Percentiles rank a stretch among this genome's conserved stretches.
Evolutionary conservation across 2,329 filamentous ascomycete species (phyloP).

Genomic region (Botrytis tulipae): DNA sequence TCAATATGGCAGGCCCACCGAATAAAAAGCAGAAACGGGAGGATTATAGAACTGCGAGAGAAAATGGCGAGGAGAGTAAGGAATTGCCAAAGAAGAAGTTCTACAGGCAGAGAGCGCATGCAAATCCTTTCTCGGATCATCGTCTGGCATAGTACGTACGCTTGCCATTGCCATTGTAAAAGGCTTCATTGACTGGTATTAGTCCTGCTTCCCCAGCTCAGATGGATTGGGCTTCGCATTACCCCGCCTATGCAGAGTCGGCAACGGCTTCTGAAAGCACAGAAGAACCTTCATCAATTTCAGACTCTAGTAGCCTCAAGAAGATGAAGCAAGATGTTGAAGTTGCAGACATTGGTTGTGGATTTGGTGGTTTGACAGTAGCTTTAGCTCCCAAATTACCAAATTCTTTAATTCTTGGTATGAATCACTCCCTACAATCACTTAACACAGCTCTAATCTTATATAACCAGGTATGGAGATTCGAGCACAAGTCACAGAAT

Average conservation of each 20-base stretch:
- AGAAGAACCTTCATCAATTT: constrained; percentile 21
- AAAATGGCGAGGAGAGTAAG: constrained; percentile 45
- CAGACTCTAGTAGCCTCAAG: constrained; percentile 20
- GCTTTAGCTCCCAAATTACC: constrained; percentile 80
- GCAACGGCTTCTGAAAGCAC: constrained; percentile 36
- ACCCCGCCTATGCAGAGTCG: constrained; percentile 65
- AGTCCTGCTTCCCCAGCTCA: constrained; percentile 75
- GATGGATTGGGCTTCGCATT: constrained; percentile 91
- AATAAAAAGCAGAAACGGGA: constrained; percentile 66
- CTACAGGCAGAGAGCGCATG: constrained; percentile 93
- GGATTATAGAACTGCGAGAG: constrained; percentile 58
- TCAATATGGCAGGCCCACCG: constrained; percentile 44
- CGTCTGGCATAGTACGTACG: constrained; percentile 74
- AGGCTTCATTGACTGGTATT: constrained; percentile 25
- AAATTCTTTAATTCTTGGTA: constrained; percentile 78
- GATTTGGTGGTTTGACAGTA: constrained; percentile 87
- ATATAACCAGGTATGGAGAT: constrained; percentile 76
- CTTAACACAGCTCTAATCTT: constrained; percentile 21
- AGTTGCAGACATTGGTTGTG: constrained; percentile 94
- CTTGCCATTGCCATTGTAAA: constrained; percentile 15
- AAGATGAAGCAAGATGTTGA: constrained; percentile 69
- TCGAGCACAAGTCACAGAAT: constrained; percentile 83
- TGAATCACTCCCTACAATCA: constrained; percentile 33
- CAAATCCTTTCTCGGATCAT: constrained; percentile 97
- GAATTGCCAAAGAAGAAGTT: constrained; percentile 87